Evolutionary conservation across 1,284 basidiomycete species (phyloP).

Genomic region (Austroboletus novae-zelandiae): DNA sequence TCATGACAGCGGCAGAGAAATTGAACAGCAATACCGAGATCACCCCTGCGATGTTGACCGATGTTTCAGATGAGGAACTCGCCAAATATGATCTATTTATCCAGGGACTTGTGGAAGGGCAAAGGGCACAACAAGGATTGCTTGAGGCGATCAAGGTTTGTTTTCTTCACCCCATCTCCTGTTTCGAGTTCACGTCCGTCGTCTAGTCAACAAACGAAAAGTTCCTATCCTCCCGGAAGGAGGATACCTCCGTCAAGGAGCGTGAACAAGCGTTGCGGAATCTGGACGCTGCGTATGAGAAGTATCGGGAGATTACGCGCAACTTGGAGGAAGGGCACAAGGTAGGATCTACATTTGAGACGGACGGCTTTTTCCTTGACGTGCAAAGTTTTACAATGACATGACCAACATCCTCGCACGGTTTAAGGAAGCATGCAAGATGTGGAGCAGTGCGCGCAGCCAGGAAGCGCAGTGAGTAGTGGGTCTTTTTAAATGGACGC

Average conservation of each 20-base stretch:
- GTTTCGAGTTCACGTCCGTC: slow-evolving; percentile 1
- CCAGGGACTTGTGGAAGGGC: slow-evolving; percentile 60
- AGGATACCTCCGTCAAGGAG: slow-evolving; percentile 76
- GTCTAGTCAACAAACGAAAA: slow-evolving; percentile 67
- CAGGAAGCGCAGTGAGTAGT: slow-evolving; percentile 48
- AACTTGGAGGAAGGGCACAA: slow-evolving; percentile 90
- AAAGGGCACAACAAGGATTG: slow-evolving; percentile 61
- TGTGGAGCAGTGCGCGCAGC: slow-evolving; percentile 70
- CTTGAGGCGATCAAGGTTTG: slow-evolving; percentile 70
- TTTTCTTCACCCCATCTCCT: neutral
- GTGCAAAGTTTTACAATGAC: slow-evolving; percentile 79
- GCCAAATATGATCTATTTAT: slow-evolving; percentile 80
- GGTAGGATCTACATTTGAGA: slow-evolving; percentile 38
- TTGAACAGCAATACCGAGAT: slow-evolving; percentile 71
- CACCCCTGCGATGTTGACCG: slow-evolving; percentile 83
- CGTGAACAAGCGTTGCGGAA: slow-evolving; percentile 85
- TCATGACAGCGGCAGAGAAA: slow-evolving; percentile 65
- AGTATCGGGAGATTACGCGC: slow-evolving; percentile 82
- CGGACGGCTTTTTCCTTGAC: neutral
- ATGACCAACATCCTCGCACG: slow-evolving; percentile 67
- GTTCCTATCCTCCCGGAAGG: slow-evolving; percentile 77
- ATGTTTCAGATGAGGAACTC: slow-evolving; percentile 75
- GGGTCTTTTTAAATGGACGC: neutral
- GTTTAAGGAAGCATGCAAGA: slow-evolving; percentile 74
- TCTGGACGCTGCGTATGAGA: slow-evolving; percentile 86